phyloP scores from a whole-genome alignment of 805 yeast genomes.

The Starmerella apis region DNA sequence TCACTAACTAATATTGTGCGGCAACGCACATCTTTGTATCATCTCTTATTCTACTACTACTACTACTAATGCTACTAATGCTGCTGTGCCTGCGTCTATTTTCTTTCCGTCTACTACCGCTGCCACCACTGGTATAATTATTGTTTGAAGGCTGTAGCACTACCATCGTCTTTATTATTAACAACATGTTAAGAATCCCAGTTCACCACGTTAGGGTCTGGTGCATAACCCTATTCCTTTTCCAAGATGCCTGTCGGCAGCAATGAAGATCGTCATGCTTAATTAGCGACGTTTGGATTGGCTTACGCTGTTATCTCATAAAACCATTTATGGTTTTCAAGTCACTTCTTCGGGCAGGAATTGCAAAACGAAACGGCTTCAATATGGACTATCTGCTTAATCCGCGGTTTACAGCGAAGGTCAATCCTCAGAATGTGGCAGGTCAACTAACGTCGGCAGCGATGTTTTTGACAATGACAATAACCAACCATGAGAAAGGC shows the following conservation, averaged over 20 bases:
- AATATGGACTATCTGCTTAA: not conserved
- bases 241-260: no score
- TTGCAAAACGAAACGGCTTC: not conserved
- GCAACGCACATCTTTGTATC: not conserved
- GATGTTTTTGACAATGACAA: slow-evolving; percentile 11
- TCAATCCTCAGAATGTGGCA: slow-evolving; percentile 11
- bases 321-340: not conserved
- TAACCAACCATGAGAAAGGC: not conserved
- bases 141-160: no score
- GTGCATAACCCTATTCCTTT: not conserved
- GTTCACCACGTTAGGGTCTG: no score
- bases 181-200: no score
- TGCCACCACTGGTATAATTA: no score
- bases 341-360: not conserved
- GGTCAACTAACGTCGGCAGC: slow-evolving; percentile 13
- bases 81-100: no score
- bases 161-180: no score
- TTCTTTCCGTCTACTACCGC: no score
- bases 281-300: not conserved
- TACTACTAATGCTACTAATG: not conserved
- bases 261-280: not conserved
- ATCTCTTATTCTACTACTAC: no score
- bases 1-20: not conserved
- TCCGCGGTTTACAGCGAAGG: slow-evolving; percentile 3
- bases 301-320: not conserved